Percentiles rank a stretch among this genome's conserved stretches.
These are phyloP conservation scores for Mytilinidion resinicola DNA, from an alignment of 495 filamentous ascomycete genomes.

Conservation along the genomic window DNA sequence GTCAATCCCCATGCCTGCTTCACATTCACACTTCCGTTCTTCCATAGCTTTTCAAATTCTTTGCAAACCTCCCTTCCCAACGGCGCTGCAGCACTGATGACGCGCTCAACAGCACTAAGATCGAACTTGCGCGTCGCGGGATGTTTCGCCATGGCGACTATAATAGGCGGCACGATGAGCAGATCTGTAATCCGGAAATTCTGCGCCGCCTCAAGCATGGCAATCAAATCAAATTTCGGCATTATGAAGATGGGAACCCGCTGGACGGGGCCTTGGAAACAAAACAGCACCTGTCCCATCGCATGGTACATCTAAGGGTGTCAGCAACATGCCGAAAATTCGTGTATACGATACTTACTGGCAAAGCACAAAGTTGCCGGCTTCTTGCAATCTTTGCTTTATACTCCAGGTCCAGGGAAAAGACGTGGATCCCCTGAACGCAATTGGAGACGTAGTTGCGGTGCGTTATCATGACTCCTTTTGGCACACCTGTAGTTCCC, in stretches of 20 bases:
- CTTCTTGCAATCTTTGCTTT: constrained; percentile 30
- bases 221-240: constrained; percentile 64
- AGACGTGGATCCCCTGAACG: constrained; percentile 45
- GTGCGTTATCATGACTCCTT: constrained; percentile 77
- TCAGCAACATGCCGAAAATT: neutral
- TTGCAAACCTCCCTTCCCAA: constrained; percentile 51
- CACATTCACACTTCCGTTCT: constrained; percentile 46
- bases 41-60: constrained; percentile 54
- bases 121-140: constrained; percentile 60
- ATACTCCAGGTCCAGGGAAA: constrained; percentile 42
- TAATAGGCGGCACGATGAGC: constrained; percentile 61
- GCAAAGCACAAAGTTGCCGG: constrained; percentile 56
- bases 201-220: constrained; percentile 63
- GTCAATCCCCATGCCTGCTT: constrained; percentile 87
- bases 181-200: constrained; percentile 59
- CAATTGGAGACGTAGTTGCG: constrained; percentile 65
- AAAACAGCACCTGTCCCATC: constrained; percentile 44
- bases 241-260: constrained; percentile 58
- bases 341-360: constrained; percentile 48
- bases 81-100: constrained; percentile 50
- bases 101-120: constrained; percentile 53
- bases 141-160: constrained; percentile 67
- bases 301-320: constrained; percentile 56
- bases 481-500: constrained; percentile 78
- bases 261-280: constrained; percentile 38